phyloP scores from a whole-genome alignment of 2,329 filamentous ascomycete species.

The Epichloe sibirici region DNA sequence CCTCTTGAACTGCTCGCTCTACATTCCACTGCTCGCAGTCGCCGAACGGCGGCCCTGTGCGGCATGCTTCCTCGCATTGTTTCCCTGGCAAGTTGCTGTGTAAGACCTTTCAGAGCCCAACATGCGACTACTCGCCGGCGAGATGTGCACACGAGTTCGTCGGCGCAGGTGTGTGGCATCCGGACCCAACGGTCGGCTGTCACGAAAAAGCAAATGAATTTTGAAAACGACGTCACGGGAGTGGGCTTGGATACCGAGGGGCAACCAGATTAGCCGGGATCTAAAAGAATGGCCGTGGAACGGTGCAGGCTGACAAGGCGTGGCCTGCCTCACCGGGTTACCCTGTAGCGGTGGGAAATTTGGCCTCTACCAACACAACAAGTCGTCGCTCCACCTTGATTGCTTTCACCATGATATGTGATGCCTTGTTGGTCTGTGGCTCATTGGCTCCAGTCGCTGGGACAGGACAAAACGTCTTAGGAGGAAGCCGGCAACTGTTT shows the following conservation, averaged over 20 bases:
- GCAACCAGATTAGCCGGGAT: neutral
- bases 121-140: neutral
- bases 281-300: neutral
- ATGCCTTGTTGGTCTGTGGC: no score
- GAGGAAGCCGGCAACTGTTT: no score
- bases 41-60: slow-evolving; percentile 8
- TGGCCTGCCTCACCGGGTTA: no score
- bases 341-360: no score
- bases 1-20: slow-evolving; percentile 1
- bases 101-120: neutral
- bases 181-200: neutral
- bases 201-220: neutral
- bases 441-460: no score
- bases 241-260: neutral
- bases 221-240: neutral
- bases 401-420: no score
- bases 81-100: neutral
- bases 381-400: no score
- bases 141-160: neutral
- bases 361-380: no score
- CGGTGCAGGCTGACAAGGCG: no score
- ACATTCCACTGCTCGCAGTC: slow-evolving; percentile 8
- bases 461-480: no score
- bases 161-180: neutral
- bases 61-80: slow-evolving; percentile 10